Evolutionary conservation across 139 green algal genomes (phyloP).

Genomic region (Gonium pectorale): DNA sequence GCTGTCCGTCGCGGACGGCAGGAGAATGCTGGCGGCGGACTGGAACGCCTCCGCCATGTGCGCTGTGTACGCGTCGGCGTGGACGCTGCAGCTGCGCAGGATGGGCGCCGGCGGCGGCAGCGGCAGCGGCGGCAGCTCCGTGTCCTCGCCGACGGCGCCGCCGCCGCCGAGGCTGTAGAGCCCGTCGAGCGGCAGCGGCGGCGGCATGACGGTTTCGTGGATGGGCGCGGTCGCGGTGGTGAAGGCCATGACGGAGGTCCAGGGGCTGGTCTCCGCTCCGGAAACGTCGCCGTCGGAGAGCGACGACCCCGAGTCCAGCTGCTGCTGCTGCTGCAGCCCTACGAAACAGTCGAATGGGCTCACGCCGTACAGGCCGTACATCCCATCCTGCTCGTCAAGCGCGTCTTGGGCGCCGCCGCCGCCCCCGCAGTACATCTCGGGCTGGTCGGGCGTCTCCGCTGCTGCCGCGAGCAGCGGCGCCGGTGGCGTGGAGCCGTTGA

Average conservation of each 20-base stretch:
- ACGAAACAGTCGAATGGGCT: background rate
- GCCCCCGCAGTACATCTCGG: background rate
- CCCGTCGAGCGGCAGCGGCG: background rate
- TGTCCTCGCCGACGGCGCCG: background rate
- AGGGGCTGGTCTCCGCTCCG: background rate
- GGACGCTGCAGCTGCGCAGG: conserved; percentile 24
- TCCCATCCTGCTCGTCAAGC: background rate
- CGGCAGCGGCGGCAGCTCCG: background rate
- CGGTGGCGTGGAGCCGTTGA: background rate
- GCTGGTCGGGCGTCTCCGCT: background rate
- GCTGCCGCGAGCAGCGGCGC: background rate
- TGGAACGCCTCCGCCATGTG: conserved; percentile 23
- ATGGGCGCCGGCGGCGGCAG: conserved; percentile 31
- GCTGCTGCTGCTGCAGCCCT: conserved; percentile 15
- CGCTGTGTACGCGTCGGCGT: conserved; percentile 16
- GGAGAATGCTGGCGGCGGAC: background rate
- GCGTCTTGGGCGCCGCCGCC: background rate
- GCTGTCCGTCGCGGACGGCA: background rate
- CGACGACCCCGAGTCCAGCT: background rate
- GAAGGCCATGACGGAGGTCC: conserved; percentile 4
- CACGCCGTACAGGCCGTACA: background rate
- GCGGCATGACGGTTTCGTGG: background rate
- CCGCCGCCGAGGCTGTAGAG: background rate
- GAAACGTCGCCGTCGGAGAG: no score
- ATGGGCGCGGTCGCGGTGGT: background rate